Evolutionary conservation across 2,329 filamentous ascomycete species (phyloP).

Genomic region (Aspergillus eucalypticola): DNA sequence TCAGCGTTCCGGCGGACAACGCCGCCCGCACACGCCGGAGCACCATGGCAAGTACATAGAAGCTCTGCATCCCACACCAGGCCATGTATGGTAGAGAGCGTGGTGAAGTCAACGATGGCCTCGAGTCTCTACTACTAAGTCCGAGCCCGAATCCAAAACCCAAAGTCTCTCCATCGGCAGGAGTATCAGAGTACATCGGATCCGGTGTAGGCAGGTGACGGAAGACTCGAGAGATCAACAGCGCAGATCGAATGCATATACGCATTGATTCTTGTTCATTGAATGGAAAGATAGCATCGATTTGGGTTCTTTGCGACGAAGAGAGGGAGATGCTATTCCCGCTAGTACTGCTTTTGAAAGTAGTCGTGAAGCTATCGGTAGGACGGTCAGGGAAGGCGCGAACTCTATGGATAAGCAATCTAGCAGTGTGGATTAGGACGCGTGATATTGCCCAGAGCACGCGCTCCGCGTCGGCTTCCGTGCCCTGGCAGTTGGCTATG

Average conservation of each 20-base stretch:
- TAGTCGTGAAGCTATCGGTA: background rate
- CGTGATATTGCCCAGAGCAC: conserved; percentile 5
- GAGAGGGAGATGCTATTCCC: too few species aligned
- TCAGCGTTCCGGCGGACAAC: background rate
- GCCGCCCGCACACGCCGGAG: background rate
- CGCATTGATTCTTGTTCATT: too few species aligned
- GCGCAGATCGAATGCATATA: too few species aligned
- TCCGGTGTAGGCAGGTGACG: background rate
- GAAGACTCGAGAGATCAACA: too few species aligned
- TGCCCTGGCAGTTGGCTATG: conserved; percentile 14
- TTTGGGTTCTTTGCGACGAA: too few species aligned
- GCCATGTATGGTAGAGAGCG: conserved; percentile 8
- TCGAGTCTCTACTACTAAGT: background rate
- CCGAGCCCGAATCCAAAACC: too few species aligned
- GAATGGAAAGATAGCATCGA: too few species aligned
- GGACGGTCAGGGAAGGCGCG: background rate
- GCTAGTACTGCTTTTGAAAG: too few species aligned
- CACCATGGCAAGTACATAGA: background rate
- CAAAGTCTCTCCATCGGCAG: background rate
- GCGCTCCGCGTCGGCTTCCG: conserved; percentile 20
- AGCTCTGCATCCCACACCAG: conserved; percentile 2
- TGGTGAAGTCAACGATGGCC: background rate
- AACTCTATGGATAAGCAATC: background rate
- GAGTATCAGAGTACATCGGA: background rate
- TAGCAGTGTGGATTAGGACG: background rate